Conservation (phyloP, 495 filamentous ascomycete genomes). For the Thozetella sp. region DNA sequence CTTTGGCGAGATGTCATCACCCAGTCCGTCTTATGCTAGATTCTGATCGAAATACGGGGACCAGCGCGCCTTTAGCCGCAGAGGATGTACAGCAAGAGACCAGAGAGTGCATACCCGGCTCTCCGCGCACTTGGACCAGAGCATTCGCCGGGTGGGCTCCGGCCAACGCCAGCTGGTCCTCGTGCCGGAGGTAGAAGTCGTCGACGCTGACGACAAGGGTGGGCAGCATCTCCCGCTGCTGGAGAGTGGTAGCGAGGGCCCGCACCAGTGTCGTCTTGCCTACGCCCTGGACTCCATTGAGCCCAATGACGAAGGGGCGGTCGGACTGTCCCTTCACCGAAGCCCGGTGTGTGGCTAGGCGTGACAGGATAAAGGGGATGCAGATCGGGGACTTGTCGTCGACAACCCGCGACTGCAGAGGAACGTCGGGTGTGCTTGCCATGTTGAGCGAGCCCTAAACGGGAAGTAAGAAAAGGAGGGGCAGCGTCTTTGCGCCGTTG, state of each 20-base stretch:
- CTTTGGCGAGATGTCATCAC: background rate
- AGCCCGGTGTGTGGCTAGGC: conserved; percentile 52
- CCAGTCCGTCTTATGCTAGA: background rate
- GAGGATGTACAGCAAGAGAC: background rate
- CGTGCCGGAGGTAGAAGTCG: conserved; percentile 83
- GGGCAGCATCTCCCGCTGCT: conserved; percentile 64
- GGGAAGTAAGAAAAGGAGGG: conserved; percentile 7
- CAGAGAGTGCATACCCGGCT: conserved; percentile 54
- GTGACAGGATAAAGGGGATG: conserved; percentile 80
- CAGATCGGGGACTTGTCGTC: conserved; percentile 89
- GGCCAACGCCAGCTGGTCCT: conserved; percentile 70
- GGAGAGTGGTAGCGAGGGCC: conserved; percentile 66
- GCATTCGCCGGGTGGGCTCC: conserved; percentile 66
- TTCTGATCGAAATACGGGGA: background rate
- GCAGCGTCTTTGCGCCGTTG: too few species aligned
- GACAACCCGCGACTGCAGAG: conserved; percentile 43
- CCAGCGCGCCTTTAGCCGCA: too few species aligned
- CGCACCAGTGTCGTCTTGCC: conserved; percentile 90
- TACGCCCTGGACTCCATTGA: conserved; percentile 78
- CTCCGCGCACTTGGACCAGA: conserved; percentile 80
- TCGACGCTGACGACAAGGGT: conserved; percentile 86
- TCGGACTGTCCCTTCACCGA: conserved; percentile 28
- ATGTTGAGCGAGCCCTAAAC: conserved; percentile 4
- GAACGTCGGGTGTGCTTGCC: conserved; percentile 16
- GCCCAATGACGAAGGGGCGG: conserved; percentile 58